phyloP scores from a whole-genome alignment of 345 rosid genomes.

The Boechera divaricarpa region DNA sequence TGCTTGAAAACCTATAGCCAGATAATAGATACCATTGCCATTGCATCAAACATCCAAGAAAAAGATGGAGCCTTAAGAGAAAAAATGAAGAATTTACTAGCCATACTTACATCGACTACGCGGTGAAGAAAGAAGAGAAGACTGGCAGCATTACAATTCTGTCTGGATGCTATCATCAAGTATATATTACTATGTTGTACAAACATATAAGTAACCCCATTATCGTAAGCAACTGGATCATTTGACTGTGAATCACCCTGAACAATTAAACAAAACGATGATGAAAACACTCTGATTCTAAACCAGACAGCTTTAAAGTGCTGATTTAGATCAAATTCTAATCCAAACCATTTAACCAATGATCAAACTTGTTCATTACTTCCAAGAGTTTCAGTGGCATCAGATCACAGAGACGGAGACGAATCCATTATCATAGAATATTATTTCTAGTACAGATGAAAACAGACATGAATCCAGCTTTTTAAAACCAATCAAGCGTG shows the following conservation, averaged over 20 bases:
- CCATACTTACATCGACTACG: slow-evolving; percentile 59
- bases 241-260: slow-evolving; percentile 77
- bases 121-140: slow-evolving; percentile 69
- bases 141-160: slow-evolving; percentile 81
- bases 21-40: background rate
- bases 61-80: background rate
- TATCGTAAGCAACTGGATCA: slow-evolving; percentile 78
- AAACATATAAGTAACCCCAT: slow-evolving; percentile 72
- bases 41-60: background rate
- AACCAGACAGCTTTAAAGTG: background rate
- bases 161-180: slow-evolving; percentile 69
- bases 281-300: background rate
- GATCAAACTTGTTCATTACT: slow-evolving; percentile 10
- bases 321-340: background rate
- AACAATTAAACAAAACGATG: background rate
- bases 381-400: background rate
- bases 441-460: background rate
- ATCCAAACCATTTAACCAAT: background rate
- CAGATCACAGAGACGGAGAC: background rate
- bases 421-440: background rate
- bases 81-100: background rate
- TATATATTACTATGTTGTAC: slow-evolving; percentile 74
- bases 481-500: background rate
- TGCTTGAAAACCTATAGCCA: slow-evolving; percentile 68
- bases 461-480: background rate